Percentiles rank a stretch among this genome's conserved stretches.
Evolutionary conservation across 1,284 basidiomycete species (phyloP).

Genomic region (Boletus semigastroideus): DNA sequence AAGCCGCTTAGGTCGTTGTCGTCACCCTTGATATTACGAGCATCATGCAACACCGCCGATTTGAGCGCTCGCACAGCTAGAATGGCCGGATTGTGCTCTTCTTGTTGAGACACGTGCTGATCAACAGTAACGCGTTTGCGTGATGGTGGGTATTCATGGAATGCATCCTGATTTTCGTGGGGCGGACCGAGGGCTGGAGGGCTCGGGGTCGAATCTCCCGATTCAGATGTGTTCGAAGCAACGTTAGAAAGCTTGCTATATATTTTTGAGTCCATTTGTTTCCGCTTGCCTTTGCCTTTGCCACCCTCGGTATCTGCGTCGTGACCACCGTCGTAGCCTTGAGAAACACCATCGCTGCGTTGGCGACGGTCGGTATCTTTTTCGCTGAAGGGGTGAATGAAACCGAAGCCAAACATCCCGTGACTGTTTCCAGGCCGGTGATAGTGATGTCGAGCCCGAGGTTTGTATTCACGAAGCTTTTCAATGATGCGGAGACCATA

Average conservation of each 20-base stretch:
- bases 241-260: conserved; percentile 7
- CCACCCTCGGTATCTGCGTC: conserved; percentile 25
- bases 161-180: conserved; percentile 4
- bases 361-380: conserved; percentile 23
- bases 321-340: conserved; percentile 15
- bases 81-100: conserved; percentile 41
- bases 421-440: conserved; percentile 37
- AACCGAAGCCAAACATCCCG: conserved; percentile 39
- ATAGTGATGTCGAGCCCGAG: conserved; percentile 41
- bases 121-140: conserved; percentile 19
- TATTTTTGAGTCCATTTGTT: neutral
- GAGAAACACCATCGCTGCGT: conserved; percentile 7
- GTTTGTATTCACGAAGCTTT: conserved; percentile 66
- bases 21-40: conserved; percentile 64
- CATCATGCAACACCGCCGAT: conserved; percentile 69
- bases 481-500: conserved; percentile 64
- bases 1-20: conserved; percentile 42
- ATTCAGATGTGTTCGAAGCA: conserved; percentile 5
- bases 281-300: conserved; percentile 34
- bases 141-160: conserved; percentile 22
- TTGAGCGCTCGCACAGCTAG: conserved; percentile 66
- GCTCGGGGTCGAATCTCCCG: conserved; percentile 10
- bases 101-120: conserved; percentile 14
- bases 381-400: conserved; percentile 33
- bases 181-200: conserved; percentile 2